Percentiles rank a stretch among this genome's conserved stretches.
These are phyloP conservation scores for Sporothrix sp. DNA, from an alignment of 2,329 filamentous ascomycete species.

Conservation along the genomic window DNA sequence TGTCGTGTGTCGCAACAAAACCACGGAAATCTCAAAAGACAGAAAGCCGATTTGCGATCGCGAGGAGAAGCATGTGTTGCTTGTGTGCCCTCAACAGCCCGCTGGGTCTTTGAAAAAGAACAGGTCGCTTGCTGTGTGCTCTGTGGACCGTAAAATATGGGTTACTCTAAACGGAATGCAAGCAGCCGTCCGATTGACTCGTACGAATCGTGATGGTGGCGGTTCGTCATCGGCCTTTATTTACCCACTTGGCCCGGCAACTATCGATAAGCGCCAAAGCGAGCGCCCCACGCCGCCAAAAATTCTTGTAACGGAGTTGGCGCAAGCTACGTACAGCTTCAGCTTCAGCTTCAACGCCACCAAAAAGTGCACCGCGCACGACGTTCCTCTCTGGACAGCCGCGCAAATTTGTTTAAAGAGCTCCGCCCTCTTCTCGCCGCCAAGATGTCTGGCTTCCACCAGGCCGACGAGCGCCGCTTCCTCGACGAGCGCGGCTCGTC, in stretches of 20 bases:
- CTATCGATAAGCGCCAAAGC: slow-evolving; percentile 18
- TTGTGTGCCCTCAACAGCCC: not conserved
- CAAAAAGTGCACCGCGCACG: not conserved
- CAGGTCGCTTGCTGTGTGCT: not conserved
- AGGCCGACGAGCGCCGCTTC: slow-evolving; percentile 70
- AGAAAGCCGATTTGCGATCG: not conserved
- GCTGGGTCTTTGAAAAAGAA: not conserved
- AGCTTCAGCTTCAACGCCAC: not conserved
- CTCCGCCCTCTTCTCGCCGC: not conserved
- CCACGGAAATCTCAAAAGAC: not conserved
- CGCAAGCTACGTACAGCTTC: not conserved
- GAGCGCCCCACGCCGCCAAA: not conserved
- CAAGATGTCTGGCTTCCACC: slow-evolving; percentile 37
- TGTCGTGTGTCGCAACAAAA: not conserved
- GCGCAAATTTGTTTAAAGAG: too few species aligned
- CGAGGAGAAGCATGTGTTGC: not conserved
- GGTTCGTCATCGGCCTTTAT: slow-evolving; percentile 9
- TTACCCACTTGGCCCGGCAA: slow-evolving; percentile 17
- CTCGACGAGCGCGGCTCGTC: slow-evolving; percentile 84
- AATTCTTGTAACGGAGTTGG: slow-evolving; percentile 4
- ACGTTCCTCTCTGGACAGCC: not conserved
- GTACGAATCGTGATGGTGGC: not conserved
- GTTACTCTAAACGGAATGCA: not conserved
- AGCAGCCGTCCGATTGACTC: not conserved
- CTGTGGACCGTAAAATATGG: not conserved